Evolutionary conservation across 177 flowering plant genomes (phyloP), one percentile per base, ranked within the genome.

Genomic region (Vitis hybrid): DNA sequence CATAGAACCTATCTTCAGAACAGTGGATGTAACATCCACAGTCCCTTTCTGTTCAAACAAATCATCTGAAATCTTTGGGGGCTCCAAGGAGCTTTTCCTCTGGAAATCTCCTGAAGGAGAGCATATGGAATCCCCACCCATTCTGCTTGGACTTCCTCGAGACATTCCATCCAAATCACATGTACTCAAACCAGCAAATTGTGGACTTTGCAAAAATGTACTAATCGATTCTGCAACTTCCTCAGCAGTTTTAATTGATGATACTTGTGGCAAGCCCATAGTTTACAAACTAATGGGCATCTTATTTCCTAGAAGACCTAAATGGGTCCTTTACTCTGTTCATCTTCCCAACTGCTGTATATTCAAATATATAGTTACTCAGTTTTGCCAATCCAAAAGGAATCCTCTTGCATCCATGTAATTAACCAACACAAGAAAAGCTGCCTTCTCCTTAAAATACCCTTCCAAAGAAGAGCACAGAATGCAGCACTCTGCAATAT

Each of bases 231-330:
- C 67, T 52, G 74, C 70, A 56, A 62, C 82, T 64, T 88, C 93
- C 40, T 82, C 87, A 65, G 80, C 68, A 73, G 69, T 61, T 72
- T 72, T 78, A 70, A 69, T 57, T 6, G 86, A 75, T 35, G 87
- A 76, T 51, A 81, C 82, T 75, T 88, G 97, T 32, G 92, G 94
- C 86, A 93, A 81, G 12, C 98, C 98, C 98, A 91, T 91, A 4
- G 21, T 67, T 61, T 55, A 24, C 54, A 62, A 67, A 65, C 54
- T 10, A 52, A 9, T 27, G 62, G 16, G 3, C 46, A 67, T 35
- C 27, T 3, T 18, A 57, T 5, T n/a, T 57, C 60, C 60, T 57
- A 14, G n/a, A 64, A 11, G 15, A 55, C 6, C 46, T 40, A 40
- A 57, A 59, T 58, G 21, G 51, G 60, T 51, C 69, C 65, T 40